Evolutionary conservation across 1,139 yeast genomes (phyloP).

Genomic region (Dujonia santamariae): DNA sequence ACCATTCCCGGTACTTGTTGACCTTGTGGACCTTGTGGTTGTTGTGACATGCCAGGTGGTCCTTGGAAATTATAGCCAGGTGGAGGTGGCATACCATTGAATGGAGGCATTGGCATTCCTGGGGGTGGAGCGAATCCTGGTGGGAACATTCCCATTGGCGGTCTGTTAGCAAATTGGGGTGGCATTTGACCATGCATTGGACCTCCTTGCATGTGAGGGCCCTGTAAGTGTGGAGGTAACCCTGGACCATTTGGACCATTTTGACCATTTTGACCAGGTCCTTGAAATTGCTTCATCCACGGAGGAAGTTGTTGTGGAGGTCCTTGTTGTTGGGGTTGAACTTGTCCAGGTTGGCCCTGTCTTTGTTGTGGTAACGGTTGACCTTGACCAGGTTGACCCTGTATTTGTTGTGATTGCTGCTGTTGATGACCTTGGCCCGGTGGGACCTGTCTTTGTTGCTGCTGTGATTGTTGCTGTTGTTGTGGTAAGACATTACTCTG

Average conservation of each 20-base stretch:
- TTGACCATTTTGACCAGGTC: slow-evolving; percentile 7
- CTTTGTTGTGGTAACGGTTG: slow-evolving; percentile 1
- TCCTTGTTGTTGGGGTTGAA: slow-evolving; percentile 11
- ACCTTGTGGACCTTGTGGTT: slow-evolving; percentile 7
- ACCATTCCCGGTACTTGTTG: slow-evolving; percentile 3
- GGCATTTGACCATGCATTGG: slow-evolving; percentile 3
- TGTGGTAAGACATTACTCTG: too few relatives aligned
- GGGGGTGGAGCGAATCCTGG: slow-evolving; percentile 29
- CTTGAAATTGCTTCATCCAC: slow-evolving; percentile 23
- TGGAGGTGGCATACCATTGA: slow-evolving; percentile 11
- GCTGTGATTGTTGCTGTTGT: slow-evolving; percentile 11
- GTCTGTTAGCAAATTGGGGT: slow-evolving; percentile 12
- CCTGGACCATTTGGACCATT: not conserved
- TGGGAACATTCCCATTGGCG: slow-evolving; percentile 30
- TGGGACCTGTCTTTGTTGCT: slow-evolving; percentile 10
- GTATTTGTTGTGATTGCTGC: slow-evolving; percentile 2
- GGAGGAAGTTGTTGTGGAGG: slow-evolving; percentile 17
- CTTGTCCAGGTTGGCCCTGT: slow-evolving; percentile 10
- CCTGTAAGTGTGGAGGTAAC: slow-evolving; percentile 10
- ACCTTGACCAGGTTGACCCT: slow-evolving; percentile 9
- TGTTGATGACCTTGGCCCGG: slow-evolving; percentile 9
- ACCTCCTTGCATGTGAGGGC: slow-evolving; percentile 3
- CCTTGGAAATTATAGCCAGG: slow-evolving; percentile 4
- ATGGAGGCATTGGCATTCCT: slow-evolving; percentile 23
- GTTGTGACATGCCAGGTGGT: slow-evolving; percentile 3